Evolutionary conservation across 495 filamentous ascomycete species (phyloP).

Genomic region (Tuber brumale): DNA sequence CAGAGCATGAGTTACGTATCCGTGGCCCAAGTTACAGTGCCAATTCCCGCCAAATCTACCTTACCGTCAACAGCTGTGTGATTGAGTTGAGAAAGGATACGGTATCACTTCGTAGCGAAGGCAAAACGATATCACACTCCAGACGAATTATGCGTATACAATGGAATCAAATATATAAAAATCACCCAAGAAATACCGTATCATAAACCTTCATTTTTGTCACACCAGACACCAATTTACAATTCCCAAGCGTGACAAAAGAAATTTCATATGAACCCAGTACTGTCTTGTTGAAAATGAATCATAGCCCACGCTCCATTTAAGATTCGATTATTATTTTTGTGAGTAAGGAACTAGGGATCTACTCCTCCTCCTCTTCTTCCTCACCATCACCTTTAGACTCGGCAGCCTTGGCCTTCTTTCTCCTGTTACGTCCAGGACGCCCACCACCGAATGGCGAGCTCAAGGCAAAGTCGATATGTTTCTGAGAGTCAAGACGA

Average conservation of each 20-base stretch:
- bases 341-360: conserved; percentile 31
- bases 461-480: conserved; percentile 97
- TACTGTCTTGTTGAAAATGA: conserved; percentile 44
- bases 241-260: conserved; percentile 6
- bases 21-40: too few species aligned
- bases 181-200: background rate
- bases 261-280: conserved; percentile 42
- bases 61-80: background rate
- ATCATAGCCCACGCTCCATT: background rate
- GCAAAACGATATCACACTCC: background rate
- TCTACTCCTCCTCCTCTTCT: conserved; percentile 75
- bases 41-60: background rate
- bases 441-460: conserved; percentile 97
- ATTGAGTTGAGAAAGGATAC: background rate
- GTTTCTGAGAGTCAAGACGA: conserved; percentile 99
- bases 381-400: conserved; percentile 80
- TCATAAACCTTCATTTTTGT: background rate
- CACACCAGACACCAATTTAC: background rate
- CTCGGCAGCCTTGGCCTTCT: conserved; percentile 96
- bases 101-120: background rate
- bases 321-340: background rate
- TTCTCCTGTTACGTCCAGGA: conserved; percentile 91
- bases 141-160: background rate
- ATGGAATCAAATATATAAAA: background rate
- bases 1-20: too few species aligned